Percentiles rank a stretch among this genome's conserved stretches.
These are phyloP conservation scores for Fusarium sacchari DNA, from an alignment of 2,329 filamentous ascomycete species.

Conservation along the genomic window DNA sequence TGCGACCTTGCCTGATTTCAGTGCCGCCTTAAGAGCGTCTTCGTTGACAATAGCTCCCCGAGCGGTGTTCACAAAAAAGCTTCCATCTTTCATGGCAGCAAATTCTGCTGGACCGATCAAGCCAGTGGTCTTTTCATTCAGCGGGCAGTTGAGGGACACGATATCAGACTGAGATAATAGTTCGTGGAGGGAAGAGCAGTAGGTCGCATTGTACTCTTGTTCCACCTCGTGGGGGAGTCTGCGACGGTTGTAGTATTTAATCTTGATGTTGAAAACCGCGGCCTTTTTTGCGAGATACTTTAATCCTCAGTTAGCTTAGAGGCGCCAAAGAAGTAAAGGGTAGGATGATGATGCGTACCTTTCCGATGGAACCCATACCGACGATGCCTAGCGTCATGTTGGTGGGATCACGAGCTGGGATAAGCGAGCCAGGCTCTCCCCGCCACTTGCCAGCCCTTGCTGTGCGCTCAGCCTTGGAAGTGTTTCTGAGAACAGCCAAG, in stretches of 20 bases:
- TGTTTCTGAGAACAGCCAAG: slow-evolving; percentile 54
- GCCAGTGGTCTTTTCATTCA: slow-evolving; percentile 51
- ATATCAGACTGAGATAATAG: slow-evolving; percentile 54
- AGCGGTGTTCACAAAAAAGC: slow-evolving; percentile 59
- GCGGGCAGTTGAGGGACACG: slow-evolving; percentile 50
- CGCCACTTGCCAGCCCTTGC: slow-evolving; percentile 51
- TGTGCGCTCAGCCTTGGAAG: slow-evolving; percentile 50
- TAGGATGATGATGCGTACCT: slow-evolving; percentile 2
- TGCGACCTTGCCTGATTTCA: slow-evolving; percentile 56
- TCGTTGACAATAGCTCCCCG: slow-evolving; percentile 60
- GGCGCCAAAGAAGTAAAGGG: not conserved
- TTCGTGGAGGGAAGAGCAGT: slow-evolving; percentile 49
- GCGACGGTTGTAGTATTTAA: slow-evolving; percentile 53
- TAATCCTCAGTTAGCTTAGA: not conserved
- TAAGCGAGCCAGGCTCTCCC: slow-evolving; percentile 28
- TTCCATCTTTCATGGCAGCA: slow-evolving; percentile 56
- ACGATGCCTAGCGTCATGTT: slow-evolving; percentile 56
- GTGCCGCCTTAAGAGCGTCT: slow-evolving; percentile 53
- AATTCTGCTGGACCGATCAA: slow-evolving; percentile 53
- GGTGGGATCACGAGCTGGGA: slow-evolving; percentile 52
- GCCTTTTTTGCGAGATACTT: slow-evolving; percentile 53
- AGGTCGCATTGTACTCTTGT: slow-evolving; percentile 46
- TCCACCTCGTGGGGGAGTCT: slow-evolving; percentile 48
- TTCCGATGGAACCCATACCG: slow-evolving; percentile 57
- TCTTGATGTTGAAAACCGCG: slow-evolving; percentile 52